phyloP scores from a whole-genome alignment of 2,329 filamentous ascomycete genomes.

The Hortaea sp. region DNA sequence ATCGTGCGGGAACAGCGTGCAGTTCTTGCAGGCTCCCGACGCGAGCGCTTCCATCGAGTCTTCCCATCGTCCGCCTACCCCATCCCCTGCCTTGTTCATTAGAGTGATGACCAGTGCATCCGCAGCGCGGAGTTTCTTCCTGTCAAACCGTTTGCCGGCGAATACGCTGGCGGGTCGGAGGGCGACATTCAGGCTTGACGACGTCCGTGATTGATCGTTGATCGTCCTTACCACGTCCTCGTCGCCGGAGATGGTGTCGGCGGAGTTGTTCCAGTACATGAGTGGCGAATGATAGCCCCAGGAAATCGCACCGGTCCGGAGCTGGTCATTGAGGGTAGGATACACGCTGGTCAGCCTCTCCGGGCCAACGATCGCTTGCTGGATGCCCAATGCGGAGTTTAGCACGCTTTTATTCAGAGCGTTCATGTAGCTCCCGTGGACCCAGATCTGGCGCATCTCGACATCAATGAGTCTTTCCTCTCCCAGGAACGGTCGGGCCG shows the following conservation, averaged over 20 bases:
- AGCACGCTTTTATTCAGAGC: conserved; percentile 59
- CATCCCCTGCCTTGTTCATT: conserved; percentile 57
- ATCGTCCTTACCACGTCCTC: conserved; percentile 57
- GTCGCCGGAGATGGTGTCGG: conserved; percentile 50
- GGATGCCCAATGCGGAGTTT: conserved; percentile 56
- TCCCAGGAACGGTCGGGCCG: conserved; percentile 24
- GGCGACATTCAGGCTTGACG: conserved; percentile 62
- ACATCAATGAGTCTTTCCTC: conserved; percentile 51
- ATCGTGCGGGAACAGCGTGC: conserved; percentile 55
- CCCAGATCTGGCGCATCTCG: conserved; percentile 74
- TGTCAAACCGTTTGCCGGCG: conserved; percentile 66
- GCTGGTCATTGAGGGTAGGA: conserved; percentile 14
- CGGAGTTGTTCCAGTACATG: conserved; percentile 66
- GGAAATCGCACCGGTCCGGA: conserved; percentile 32
- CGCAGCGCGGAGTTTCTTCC: conserved; percentile 56
- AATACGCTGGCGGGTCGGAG: conserved; percentile 71
- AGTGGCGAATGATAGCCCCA: conserved; percentile 79
- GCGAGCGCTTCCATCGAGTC: conserved; percentile 46
- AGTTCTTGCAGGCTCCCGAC: conserved; percentile 40
- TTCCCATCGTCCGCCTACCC: conserved; percentile 57
- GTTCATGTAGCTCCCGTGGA: conserved; percentile 72
- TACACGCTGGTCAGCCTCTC: conserved; percentile 13
- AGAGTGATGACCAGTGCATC: conserved; percentile 72
- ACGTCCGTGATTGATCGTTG: conserved; percentile 51
- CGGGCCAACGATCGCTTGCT: conserved; percentile 56